These are phyloP conservation scores for Sanghuangporus sanghuang DNA, from an alignment of 1,284 basidiomycete genomes.

Conservation along the genomic window DNA sequence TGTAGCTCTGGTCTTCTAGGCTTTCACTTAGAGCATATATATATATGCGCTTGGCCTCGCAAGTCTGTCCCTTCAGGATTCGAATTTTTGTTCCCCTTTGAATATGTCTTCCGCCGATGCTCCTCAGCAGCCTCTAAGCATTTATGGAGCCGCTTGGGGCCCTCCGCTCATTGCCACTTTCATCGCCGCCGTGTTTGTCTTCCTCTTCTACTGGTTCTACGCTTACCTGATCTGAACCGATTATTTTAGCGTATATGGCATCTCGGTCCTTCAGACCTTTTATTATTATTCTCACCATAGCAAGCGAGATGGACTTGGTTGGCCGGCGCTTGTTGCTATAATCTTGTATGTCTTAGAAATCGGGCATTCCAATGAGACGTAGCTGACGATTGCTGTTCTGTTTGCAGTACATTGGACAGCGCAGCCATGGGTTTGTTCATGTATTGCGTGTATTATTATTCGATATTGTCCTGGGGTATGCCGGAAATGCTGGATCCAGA, in stretches of 20 bases:
- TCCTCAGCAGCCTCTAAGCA: not conserved
- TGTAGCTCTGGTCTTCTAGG: not conserved
- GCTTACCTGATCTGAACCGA: not conserved
- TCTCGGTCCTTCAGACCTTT: constrained; percentile 15
- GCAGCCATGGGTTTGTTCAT: constrained; percentile 11
- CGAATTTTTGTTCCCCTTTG: not conserved
- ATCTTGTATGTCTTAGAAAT: constrained; percentile 1
- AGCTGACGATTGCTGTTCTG: not conserved
- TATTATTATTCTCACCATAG: constrained; percentile 12
- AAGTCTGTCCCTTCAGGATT: not conserved
- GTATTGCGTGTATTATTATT: constrained; percentile 15
- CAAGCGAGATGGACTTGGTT: not conserved
- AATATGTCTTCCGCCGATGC: not conserved
- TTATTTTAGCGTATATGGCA: constrained; percentile 7
- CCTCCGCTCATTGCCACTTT: constrained; percentile 16
- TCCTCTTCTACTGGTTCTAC: not conserved
- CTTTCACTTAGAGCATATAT: not conserved
- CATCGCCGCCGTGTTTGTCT: constrained; percentile 6
- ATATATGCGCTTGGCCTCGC: not conserved
- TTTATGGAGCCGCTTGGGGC: constrained; percentile 6
- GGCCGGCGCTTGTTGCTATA: constrained; percentile 8
- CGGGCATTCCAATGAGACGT: not conserved
- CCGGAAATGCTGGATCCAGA: constrained; percentile 4
- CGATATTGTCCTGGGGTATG: constrained; percentile 9
- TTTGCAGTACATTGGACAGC: constrained; percentile 5